Conservation (phyloP, 2,329 filamentous ascomycete species). For the Trichoderma breve region DNA sequence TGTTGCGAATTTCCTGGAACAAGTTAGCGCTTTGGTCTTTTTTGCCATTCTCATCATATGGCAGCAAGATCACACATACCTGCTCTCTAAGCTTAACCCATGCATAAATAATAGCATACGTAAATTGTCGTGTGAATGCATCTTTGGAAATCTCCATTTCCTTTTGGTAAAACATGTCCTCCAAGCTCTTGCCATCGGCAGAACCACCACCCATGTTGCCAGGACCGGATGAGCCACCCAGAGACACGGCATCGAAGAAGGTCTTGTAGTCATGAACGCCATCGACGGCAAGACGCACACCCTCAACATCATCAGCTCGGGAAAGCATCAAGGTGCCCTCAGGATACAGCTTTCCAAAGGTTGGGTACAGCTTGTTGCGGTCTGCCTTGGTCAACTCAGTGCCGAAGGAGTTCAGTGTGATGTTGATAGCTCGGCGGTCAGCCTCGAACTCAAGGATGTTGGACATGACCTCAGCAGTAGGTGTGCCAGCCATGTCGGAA, state of each 20-base stretch:
- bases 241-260: conserved; percentile 89
- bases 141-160: conserved; percentile 98
- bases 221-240: conserved; percentile 67
- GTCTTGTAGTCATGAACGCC: conserved; percentile 90
- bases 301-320: conserved; percentile 90
- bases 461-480: conserved; percentile 91
- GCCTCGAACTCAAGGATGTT: conserved; percentile 97
- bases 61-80: conserved; percentile 54
- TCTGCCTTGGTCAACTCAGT: conserved; percentile 93
- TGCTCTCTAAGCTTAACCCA: conserved; percentile 98
- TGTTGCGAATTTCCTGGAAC: conserved; percentile 91
- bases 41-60: neutral
- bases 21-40: conserved; percentile 27
- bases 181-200: conserved; percentile 81
- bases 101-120: conserved; percentile 89
- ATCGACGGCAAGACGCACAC: conserved; percentile 88
- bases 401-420: conserved; percentile 97
- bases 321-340: conserved; percentile 95
- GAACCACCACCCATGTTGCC: conserved; percentile 83
- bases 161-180: conserved; percentile 98
- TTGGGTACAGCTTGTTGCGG: conserved; percentile 93
- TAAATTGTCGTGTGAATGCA: conserved; percentile 95
- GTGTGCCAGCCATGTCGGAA: conserved; percentile 80
- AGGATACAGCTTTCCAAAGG: conserved; percentile 85
- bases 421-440: conserved; percentile 95